Evolutionary conservation across 2,329 filamentous ascomycete species (phyloP).

Genomic region (Penicillium oxalicum): DNA sequence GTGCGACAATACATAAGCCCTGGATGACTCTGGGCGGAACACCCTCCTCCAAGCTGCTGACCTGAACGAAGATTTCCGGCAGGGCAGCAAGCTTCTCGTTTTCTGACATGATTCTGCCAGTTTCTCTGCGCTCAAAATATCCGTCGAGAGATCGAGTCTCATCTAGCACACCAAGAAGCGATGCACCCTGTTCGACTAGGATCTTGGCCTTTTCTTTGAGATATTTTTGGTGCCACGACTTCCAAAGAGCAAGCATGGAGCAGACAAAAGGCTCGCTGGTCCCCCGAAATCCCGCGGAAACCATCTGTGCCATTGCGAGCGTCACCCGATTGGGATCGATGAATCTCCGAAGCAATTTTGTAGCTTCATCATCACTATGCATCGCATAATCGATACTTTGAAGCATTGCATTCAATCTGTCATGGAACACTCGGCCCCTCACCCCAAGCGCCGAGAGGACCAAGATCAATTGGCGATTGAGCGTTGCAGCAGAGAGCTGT

Average conservation of each 20-base stretch:
- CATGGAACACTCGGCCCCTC: slow-evolving; percentile 57
- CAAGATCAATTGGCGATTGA: slow-evolving; percentile 86
- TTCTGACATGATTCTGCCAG: slow-evolving; percentile 22
- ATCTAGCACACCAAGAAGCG: slow-evolving; percentile 81
- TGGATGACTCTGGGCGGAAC: slow-evolving; percentile 60
- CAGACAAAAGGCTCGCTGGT: slow-evolving; percentile 71
- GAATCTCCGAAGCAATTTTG: slow-evolving; percentile 63
- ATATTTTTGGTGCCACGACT: slow-evolving; percentile 79
- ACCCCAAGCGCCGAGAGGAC: slow-evolving; percentile 78
- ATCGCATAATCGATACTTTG: slow-evolving; percentile 64
- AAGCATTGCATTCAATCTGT: slow-evolving; percentile 64
- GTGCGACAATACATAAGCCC: slow-evolving; percentile 75
- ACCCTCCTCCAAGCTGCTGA: slow-evolving; percentile 54
- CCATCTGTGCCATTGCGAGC: slow-evolving; percentile 65
- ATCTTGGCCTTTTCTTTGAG: slow-evolving; percentile 92
- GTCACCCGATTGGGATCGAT: slow-evolving; percentile 84
- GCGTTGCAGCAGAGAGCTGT: slow-evolving; percentile 65
- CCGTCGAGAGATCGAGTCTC: slow-evolving; percentile 73
- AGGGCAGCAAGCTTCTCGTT: slow-evolving; percentile 49
- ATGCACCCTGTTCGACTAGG: slow-evolving; percentile 72
- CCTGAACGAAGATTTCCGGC: slow-evolving; percentile 84
- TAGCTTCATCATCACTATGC: slow-evolving; percentile 57
- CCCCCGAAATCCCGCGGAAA: slow-evolving; percentile 72
- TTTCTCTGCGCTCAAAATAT: slow-evolving; percentile 51
- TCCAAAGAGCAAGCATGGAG: slow-evolving; percentile 76